These are phyloP conservation scores for Populus davidiana DNA, from an alignment of 345 rosid species.

Conservation along the genomic window DNA sequence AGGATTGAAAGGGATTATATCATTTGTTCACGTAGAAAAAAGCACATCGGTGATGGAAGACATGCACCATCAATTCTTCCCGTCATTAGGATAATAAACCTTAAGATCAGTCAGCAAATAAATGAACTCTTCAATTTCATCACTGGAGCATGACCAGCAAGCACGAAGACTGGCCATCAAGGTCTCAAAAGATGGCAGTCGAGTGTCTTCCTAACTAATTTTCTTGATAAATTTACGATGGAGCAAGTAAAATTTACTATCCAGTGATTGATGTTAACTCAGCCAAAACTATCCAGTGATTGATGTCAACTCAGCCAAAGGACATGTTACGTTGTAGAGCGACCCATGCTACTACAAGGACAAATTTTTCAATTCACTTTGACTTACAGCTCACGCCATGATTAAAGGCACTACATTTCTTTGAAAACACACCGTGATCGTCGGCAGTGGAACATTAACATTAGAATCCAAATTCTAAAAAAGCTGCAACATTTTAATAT, in stretches of 20 bases:
- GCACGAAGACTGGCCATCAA: not conserved
- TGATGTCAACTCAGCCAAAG: not conserved
- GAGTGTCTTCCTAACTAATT: not conserved
- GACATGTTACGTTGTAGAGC: not conserved
- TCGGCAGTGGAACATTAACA: not conserved
- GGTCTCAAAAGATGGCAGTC: not conserved
- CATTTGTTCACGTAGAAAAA: too few relatives aligned
- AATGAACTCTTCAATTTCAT: not conserved
- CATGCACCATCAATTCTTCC: not conserved
- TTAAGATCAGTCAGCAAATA: not conserved
- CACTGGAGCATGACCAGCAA: not conserved
- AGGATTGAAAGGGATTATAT: not conserved
- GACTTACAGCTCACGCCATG: not conserved
- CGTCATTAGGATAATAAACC: not conserved
- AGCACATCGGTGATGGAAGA: too few relatives aligned
- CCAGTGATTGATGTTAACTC: not conserved
- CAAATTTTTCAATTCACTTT: not conserved
- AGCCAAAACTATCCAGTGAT: not conserved
- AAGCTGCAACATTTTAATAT: not conserved
- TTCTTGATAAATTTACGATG: not conserved
- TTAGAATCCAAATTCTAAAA: conserved; percentile 1
- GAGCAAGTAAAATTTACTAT: not conserved
- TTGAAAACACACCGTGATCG: conserved; percentile 9
- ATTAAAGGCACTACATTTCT: not conserved
- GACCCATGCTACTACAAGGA: not conserved